Conservation (phyloP, 1,139 yeast species). For the Hyphopichia pseudoburtonii region DNA sequence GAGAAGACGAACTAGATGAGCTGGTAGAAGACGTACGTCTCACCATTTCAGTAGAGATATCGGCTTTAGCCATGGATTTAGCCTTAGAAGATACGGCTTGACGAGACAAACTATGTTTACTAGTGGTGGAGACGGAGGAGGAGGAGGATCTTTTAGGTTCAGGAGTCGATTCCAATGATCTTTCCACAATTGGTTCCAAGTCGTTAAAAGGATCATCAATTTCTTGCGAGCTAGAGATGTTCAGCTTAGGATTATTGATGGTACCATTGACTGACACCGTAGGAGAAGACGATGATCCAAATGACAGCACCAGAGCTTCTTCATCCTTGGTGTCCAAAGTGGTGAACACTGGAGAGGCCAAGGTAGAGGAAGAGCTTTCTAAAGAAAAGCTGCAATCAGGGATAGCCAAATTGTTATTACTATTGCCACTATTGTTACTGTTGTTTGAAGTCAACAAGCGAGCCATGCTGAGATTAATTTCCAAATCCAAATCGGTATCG, state of each 20-base stretch:
- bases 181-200: conserved; percentile 46
- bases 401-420: neutral
- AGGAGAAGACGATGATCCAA: conserved; percentile 22
- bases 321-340: conserved; percentile 32
- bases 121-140: conserved; percentile 1
- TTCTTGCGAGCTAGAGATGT: neutral
- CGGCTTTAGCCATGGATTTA: conserved; percentile 2
- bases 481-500: conserved; percentile 32
- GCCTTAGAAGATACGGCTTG: neutral
- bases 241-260: neutral
- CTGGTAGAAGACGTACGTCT: conserved; percentile 8
- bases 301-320: conserved; percentile 46
- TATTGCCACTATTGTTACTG: conserved; percentile 2
- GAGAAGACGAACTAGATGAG: conserved; percentile 26
- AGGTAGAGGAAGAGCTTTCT: conserved; percentile 35
- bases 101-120: neutral
- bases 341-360: conserved; percentile 41
- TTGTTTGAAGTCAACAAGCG: conserved; percentile 24
- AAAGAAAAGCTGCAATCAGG: conserved; percentile 30
- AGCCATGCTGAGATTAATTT: conserved; percentile 50
- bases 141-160: conserved; percentile 18
- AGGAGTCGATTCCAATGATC: conserved; percentile 37
- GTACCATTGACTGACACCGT: conserved; percentile 3
- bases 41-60: neutral
- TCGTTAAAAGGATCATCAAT: conserved; percentile 16